phyloP scores from a whole-genome alignment of 225 moss, liverwort and hornwort species.

The Takakia lepidozioides region DNA sequence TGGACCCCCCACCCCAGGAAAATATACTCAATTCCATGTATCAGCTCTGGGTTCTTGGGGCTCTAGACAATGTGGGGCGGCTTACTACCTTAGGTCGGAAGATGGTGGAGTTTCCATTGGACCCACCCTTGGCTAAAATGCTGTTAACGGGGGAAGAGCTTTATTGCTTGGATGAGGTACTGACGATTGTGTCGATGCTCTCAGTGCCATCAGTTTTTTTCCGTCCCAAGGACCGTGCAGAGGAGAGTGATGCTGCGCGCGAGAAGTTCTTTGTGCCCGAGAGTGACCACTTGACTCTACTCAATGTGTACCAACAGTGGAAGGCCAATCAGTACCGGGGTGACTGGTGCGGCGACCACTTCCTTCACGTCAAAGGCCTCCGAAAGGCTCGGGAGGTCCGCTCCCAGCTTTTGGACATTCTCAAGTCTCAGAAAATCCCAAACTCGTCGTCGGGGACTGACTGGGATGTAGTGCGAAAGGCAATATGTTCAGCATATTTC shows the following conservation, averaged over 20 bases:
- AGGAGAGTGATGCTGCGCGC: conserved; percentile 92
- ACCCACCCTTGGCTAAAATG: conserved; percentile 97
- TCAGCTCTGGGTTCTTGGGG: conserved; percentile 92
- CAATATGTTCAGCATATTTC: conserved; percentile 90
- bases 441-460: conserved; percentile 74
- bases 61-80: conserved; percentile 91
- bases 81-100: conserved; percentile 88
- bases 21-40: conserved; percentile 98
- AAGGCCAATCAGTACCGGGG: conserved; percentile 84
- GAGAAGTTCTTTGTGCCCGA: conserved; percentile 98
- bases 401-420: conserved; percentile 91
- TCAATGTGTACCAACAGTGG: conserved; percentile 98
- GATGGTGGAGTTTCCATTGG: conserved; percentile 98
- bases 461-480: conserved; percentile 92
- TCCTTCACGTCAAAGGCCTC: conserved; percentile 94
- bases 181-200: conserved; percentile 97
- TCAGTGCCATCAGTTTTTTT: conserved; percentile 97
- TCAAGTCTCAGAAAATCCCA: conserved; percentile 85
- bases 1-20: conserved; percentile 99
- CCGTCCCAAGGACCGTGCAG: conserved; percentile 91
- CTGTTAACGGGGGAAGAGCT: conserved; percentile 83
- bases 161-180: conserved; percentile 77
- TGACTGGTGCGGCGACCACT: conserved; percentile 97
- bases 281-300: conserved; percentile 90
- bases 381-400: conserved; percentile 95